Evolutionary conservation across 352 stramenopile genomes (phyloP).

Genomic region (Blastocystis sp.): DNA sequence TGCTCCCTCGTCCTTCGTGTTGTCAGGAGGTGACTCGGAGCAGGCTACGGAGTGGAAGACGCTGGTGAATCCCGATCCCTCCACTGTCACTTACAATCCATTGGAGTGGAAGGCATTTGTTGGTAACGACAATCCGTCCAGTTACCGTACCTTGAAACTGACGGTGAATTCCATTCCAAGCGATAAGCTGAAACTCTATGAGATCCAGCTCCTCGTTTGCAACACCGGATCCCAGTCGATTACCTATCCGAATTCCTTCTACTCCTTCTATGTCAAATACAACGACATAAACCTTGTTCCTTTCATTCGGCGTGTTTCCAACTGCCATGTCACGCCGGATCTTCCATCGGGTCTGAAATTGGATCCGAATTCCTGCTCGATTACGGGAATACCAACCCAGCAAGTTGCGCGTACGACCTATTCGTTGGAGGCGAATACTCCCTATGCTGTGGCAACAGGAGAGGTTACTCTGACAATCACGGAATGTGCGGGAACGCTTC

Average conservation of each 20-base stretch:
- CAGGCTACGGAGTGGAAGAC: background rate
- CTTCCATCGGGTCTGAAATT: conserved; percentile 12
- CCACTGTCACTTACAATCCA: background rate
- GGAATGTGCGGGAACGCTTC: background rate
- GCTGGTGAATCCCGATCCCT: background rate
- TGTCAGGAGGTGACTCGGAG: background rate
- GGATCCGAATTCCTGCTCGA: background rate
- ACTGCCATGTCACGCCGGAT: background rate
- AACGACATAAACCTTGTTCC: background rate
- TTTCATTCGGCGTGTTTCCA: background rate
- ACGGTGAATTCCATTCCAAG: background rate
- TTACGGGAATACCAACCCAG: background rate
- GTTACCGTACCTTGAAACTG: background rate
- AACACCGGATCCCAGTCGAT: background rate
- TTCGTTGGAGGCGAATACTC: background rate
- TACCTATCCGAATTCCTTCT: background rate
- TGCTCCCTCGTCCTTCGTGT: background rate
- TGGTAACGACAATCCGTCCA: background rate
- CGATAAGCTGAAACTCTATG: background rate
- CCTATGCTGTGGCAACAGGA: background rate
- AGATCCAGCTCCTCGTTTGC: conserved; percentile 19
- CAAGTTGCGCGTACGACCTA: background rate
- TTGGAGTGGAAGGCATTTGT: too few relatives aligned
- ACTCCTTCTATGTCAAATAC: background rate
- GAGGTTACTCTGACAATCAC: background rate